Conservation (phyloP, 2,329 filamentous ascomycete species). For the Chalara sp. region DNA sequence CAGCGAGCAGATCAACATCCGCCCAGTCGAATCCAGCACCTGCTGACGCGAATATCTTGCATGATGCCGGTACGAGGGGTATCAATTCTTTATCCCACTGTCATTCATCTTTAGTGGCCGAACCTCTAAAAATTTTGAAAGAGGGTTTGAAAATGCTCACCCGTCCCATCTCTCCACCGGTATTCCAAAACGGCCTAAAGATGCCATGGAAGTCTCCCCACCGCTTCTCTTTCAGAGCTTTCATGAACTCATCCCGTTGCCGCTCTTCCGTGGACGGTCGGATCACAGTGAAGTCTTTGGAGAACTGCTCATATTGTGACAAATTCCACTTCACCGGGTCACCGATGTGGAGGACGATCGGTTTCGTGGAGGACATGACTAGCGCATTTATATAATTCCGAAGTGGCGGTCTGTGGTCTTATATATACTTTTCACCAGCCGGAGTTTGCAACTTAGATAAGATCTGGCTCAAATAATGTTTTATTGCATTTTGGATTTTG, state of each 20-base stretch:
- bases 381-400: no score
- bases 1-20: slow-evolving; percentile 51
- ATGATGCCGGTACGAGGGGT: slow-evolving; percentile 42
- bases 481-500: no score
- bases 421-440: no score
- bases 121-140: background rate
- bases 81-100: slow-evolving; percentile 54
- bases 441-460: no score
- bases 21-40: slow-evolving; percentile 60
- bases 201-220: slow-evolving; percentile 48
- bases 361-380: slow-evolving; percentile 11
- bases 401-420: no score
- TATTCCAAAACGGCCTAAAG: slow-evolving; percentile 57
- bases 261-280: slow-evolving; percentile 45
- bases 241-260: slow-evolving; percentile 40
- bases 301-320: slow-evolving; percentile 29
- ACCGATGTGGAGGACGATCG: slow-evolving; percentile 26
- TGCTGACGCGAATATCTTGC: slow-evolving; percentile 51
- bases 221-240: slow-evolving; percentile 40
- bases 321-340: slow-evolving; percentile 27
- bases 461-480: no score
- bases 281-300: slow-evolving; percentile 35
- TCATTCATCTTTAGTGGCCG: background rate
- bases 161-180: slow-evolving; percentile 57
- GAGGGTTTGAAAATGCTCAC: background rate